A percentile compares a stretch with the other conserved stretches of the same genome.
phyloP scores from a whole-genome alignment of 345 rosid genomes.

The Aquilaria malaccensis region DNA sequence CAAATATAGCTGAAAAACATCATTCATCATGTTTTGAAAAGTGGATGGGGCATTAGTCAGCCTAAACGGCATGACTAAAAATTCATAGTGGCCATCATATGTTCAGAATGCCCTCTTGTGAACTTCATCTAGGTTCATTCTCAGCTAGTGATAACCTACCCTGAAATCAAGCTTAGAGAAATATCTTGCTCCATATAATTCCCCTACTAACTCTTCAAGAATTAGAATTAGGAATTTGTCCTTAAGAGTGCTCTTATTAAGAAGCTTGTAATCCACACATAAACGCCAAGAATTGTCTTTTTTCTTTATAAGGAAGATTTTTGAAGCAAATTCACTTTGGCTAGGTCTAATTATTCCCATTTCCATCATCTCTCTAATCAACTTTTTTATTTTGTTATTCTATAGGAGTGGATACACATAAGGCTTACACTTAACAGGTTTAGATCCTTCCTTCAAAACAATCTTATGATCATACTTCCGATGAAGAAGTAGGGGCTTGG shows the following conservation, averaged over 20 bases:
- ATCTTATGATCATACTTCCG: too few species aligned
- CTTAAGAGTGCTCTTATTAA: not conserved
- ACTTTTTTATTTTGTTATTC: not conserved
- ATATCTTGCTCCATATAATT: not conserved
- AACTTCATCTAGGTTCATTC: not conserved
- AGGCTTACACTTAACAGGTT: not conserved
- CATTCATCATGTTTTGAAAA: not conserved
- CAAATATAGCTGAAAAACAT: not conserved
- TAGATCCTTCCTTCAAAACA: too few species aligned
- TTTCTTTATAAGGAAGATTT: not conserved
- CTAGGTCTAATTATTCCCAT: not conserved
- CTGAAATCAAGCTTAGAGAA: conserved; percentile 3
- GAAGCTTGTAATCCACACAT: not conserved
- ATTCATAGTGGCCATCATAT: not conserved
- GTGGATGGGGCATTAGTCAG: not conserved
- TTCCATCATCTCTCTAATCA: not conserved
- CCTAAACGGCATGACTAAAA: not conserved
- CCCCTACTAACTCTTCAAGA: conserved; percentile 2
- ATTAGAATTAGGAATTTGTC: not conserved
- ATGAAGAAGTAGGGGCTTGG: too few species aligned
- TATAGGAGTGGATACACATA: not conserved
- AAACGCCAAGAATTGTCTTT: conserved; percentile 1
- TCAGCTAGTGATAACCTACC: not conserved
- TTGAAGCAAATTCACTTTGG: not conserved
- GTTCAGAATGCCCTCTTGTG: not conserved